A percentile compares a stretch with the other conserved stretches of the same genome.
phyloP scores from a whole-genome alignment of 129 eudicot species.

The Flaveria brownii region DNA sequence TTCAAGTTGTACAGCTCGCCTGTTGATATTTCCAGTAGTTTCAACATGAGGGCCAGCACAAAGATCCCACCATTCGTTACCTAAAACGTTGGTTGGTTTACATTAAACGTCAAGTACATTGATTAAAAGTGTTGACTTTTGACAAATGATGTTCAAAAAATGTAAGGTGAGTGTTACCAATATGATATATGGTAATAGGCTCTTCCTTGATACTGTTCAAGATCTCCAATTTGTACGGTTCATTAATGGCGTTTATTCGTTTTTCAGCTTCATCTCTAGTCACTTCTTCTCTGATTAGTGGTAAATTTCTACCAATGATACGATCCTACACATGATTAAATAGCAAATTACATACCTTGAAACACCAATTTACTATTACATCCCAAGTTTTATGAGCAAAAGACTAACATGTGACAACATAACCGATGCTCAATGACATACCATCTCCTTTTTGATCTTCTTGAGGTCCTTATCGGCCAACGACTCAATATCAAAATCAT shows the following conservation, averaged over 20 bases:
- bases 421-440: constrained; percentile 40
- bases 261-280: constrained; percentile 88
- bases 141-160: background rate
- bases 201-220: constrained; percentile 82
- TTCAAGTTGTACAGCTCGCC: constrained; percentile 88
- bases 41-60: constrained; percentile 99
- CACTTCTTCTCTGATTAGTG: constrained; percentile 91
- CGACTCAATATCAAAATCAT: constrained; percentile 94
- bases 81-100: constrained; percentile 36
- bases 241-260: constrained; percentile 77
- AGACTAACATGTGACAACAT: background rate
- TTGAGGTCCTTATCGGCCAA: constrained; percentile 89
- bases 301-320: constrained; percentile 78
- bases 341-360: constrained; percentile 53
- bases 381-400: constrained; percentile 16
- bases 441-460: constrained; percentile 97
- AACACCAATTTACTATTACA: constrained; percentile 42
- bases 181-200: constrained; percentile 92
- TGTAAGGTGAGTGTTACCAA: constrained; percentile 48
- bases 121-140: background rate
- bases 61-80: constrained; percentile 99
- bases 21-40: constrained; percentile 86
- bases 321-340: constrained; percentile 90
- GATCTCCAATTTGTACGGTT: constrained; percentile 95
- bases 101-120: background rate